Evolutionary conservation across 345 rosid species (phyloP).

Genomic region (Camelina hispida): DNA sequence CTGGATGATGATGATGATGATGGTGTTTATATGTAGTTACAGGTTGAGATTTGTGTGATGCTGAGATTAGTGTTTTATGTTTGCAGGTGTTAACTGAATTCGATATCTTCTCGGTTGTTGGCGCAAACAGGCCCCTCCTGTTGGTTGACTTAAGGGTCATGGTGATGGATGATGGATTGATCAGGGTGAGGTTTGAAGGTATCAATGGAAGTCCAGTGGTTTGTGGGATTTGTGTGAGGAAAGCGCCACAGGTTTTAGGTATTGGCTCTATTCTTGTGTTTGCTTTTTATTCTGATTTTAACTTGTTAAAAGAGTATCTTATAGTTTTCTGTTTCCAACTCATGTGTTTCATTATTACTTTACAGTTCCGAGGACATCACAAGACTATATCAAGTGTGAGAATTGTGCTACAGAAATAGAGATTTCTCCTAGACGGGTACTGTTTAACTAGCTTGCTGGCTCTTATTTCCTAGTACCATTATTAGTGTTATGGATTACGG

Average conservation of each 20-base stretch:
- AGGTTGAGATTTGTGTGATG: no score
- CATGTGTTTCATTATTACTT: constrained; percentile 24
- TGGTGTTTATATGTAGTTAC: neutral
- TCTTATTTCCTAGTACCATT: constrained; percentile 2
- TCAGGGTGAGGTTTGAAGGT: constrained; percentile 73
- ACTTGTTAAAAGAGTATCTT: neutral
- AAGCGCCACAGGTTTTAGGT: constrained; percentile 67
- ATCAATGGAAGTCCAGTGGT: constrained; percentile 78
- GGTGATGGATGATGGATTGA: constrained; percentile 68
- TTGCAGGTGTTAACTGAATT: constrained; percentile 87
- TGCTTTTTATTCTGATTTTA: neutral
- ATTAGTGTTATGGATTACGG: neutral
- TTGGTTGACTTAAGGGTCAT: constrained; percentile 69
- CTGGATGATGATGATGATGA: neutral
- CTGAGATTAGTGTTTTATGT: constrained; percentile 40
- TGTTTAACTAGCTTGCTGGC: constrained; percentile 25
- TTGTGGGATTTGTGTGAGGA: constrained; percentile 83
- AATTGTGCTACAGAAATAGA: constrained; percentile 74
- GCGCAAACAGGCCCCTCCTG: constrained; percentile 80
- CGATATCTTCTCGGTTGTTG: constrained; percentile 83
- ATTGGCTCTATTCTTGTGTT: constrained; percentile 27
- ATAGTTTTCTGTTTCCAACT: neutral
- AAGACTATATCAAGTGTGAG: constrained; percentile 72
- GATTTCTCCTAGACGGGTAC: constrained; percentile 76
- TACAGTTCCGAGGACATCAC: constrained; percentile 55